These are phyloP conservation scores for Backusella tuberculispora DNA, from an alignment of 192 early-diverging fungal species.

Conservation along the genomic window DNA sequence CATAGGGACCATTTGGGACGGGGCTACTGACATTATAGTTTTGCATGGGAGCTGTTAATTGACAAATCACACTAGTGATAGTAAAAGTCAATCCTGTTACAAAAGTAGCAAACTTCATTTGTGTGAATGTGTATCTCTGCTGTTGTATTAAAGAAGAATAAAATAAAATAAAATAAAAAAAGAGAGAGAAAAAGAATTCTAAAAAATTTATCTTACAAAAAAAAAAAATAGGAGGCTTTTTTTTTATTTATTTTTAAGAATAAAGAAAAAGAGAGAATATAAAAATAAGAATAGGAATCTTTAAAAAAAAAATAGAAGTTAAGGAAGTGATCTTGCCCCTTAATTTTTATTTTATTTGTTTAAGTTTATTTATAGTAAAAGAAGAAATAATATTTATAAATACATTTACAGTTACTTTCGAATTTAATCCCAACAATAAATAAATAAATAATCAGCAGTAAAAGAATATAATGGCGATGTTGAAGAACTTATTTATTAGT, in stretches of 20 bases:
- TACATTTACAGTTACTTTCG: neutral
- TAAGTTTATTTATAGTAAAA: slow-evolving; percentile 9
- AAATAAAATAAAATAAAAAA: no score
- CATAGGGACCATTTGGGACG: slow-evolving; percentile 35
- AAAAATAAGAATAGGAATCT: neutral
- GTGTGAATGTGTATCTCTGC: neutral
- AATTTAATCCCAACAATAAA: no score
- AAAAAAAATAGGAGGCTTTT: slow-evolving; percentile 3
- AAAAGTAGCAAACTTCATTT: slow-evolving; percentile 22
- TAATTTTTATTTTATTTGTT: neutral
- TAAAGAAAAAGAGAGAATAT: neutral
- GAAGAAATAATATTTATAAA: neutral
- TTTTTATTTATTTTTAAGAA: slow-evolving; percentile 5
- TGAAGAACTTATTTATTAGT: no score
- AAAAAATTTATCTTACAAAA: neutral
- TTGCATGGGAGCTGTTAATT: slow-evolving; percentile 26
- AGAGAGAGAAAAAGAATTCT: neutral
- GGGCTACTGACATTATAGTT: slow-evolving; percentile 42
- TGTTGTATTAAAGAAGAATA: neutral
- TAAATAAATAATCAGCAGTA: no score
- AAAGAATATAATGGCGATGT: no score
- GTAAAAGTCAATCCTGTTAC: neutral
- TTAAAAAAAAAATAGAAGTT: neutral
- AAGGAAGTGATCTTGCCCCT: neutral
- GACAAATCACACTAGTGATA: slow-evolving; percentile 23